Evolutionary conservation across 148 eudicot species (phyloP), one percentile per base, ranked within the genome.

Genomic region (Fagopyrum homotropicum): DNA sequence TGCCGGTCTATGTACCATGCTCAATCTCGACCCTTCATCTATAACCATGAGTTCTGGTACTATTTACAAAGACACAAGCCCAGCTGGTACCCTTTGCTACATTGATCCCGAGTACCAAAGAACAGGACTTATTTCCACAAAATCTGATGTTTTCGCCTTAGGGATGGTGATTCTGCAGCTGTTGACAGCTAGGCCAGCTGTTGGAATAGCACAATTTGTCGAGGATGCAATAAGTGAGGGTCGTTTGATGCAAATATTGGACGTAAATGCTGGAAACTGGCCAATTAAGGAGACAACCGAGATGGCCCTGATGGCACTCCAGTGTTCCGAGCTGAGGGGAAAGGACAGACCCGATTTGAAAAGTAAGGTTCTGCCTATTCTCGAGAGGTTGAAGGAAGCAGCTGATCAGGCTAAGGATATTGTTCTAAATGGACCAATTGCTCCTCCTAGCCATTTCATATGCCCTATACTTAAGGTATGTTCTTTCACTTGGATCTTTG

Each of bases 61-160:
- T 55, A 29, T 82, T 30, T 86, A 83, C 86, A 86, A 85, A 64
- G 89, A 88, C 73, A 87, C 97, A 0, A 84, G 86, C 29, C 92
- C 87, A 10, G 97, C 85, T 51, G 93, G 96, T 22, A 95, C 97
- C 16, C 83, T 90, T 63, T 92, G 93, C 82, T 92, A 90, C 77
- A 93, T 93, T 3, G 98, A 90, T 54, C 98, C 98, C 0, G 98
- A 95, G 78, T 92, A 95, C 73, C 98, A 91, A 75, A 83, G 94
- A 56, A 86, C 87, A 0, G 94, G 97, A 17, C 44, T 77, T 19
- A 60, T 87, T 64, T 91, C 88, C 11, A 79, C 85, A 52, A 84
- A 81, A 59, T 85, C 93, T 1, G 98, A 94, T 76, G 87, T 89
- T 57, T 92, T 89, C 75, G 98, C 93, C 45, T 81, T 92, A 48